Evolutionary conservation across 2,329 filamentous ascomycete genomes (phyloP), one percentile per base, ranked within the genome.

Genomic region (Trichoderma afroharzianum): DNA sequence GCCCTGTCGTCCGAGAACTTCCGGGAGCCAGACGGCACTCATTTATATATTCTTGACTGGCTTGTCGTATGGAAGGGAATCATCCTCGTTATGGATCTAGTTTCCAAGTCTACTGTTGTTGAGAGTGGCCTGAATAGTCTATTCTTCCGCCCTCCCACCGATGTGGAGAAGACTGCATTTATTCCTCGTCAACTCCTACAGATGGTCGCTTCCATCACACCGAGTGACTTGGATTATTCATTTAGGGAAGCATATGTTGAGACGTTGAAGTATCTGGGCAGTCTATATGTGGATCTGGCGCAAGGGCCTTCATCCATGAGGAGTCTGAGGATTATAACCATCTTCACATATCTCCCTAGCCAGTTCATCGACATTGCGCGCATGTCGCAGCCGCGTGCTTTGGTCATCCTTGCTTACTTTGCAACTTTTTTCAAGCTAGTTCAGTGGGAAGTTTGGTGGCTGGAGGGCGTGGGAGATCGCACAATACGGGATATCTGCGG

Each of bases 51-150:
- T 33, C 77, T 88, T 58, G 84, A 88, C 75, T 89, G 87, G 87
- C 85, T 88, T 78, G 75, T 83, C 3, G 81, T 89, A 14, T 89
- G 87, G 86, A 81, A 83, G 11, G 87, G 87, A 11, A 88, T 82
- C 30, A 82, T 85, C 33, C 76, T 86, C 18, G 85, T 88, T 33
- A 79, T 88, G 50, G 78, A 84, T 0, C 73, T 77, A 24, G 78
- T 80, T 71, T 75, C 76, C 5, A 68, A 77, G 1, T 73, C 75
- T 21, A 74, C 68, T 15, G 73, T 81, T 21, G 69, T 79, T 62
- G 77, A 82, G 3, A 83, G 85, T 0, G 87, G 86, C 18, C 75
- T 88, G 69, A 79, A 81, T 1, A 75, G 79, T 6, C 79, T 89
- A 12, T 87, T 89, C 74, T 82, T 81, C 71, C 82, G 87, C 0